Conservation (phyloP, 371 early-diverging fungal species). For the Apophysomyces sp. region DNA sequence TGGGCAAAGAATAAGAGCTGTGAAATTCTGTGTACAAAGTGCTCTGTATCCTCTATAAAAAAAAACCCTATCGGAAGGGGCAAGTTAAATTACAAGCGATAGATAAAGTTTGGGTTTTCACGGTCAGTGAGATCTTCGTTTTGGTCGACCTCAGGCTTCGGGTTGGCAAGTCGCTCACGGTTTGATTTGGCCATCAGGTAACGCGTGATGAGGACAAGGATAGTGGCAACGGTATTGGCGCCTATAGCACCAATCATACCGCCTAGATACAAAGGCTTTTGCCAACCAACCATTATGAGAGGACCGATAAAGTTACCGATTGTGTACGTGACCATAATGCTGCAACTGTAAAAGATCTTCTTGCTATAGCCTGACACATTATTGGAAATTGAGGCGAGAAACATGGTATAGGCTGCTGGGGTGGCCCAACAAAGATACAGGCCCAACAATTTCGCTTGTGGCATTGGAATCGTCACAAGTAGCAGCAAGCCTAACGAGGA, state of each 20-base stretch:
- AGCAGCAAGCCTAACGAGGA: constrained; percentile 36
- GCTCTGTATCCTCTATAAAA: background rate
- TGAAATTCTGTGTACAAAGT: too few relatives aligned
- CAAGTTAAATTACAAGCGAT: constrained; percentile 12
- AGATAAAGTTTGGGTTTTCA: constrained; percentile 23
- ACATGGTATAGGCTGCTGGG: constrained; percentile 17
- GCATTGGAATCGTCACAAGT: constrained; percentile 33
- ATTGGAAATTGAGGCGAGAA: constrained; percentile 25
- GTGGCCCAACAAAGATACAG: constrained; percentile 35
- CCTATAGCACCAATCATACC: constrained; percentile 31
- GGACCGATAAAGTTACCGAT: constrained; percentile 27
- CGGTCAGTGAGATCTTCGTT: constrained; percentile 15
- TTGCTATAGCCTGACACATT: constrained; percentile 36
- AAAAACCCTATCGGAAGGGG: background rate
- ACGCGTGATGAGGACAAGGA: constrained; percentile 15
- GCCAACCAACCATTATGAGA: constrained; percentile 24
- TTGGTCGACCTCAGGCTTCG: background rate
- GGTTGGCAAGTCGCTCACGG: background rate
- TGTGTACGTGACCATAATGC: constrained; percentile 25
- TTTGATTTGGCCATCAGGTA: constrained; percentile 16
- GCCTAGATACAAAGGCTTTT: constrained; percentile 30
- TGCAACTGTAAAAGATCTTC: constrained; percentile 25
- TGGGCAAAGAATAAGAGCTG: too few relatives aligned
- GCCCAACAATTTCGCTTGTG: constrained; percentile 30
- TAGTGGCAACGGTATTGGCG: constrained; percentile 11